These are phyloP conservation scores for Tuber melanosporum DNA, from an alignment of 495 filamentous ascomycete species.

Conservation along the genomic window DNA sequence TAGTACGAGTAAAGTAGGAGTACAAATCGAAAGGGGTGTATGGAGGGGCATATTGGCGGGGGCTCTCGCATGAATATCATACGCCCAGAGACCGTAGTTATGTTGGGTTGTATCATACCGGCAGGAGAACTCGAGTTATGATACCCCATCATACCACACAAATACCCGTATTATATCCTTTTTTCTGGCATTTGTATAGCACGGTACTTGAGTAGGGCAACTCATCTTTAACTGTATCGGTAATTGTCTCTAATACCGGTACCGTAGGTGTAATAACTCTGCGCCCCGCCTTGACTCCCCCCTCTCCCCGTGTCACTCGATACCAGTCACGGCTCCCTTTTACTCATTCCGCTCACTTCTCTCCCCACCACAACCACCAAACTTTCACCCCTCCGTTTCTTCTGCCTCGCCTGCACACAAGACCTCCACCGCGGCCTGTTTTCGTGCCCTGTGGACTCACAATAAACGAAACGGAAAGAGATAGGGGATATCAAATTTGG, in stretches of 20 bases:
- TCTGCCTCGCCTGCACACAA: constrained; percentile 4
- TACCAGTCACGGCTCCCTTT: constrained; percentile 1
- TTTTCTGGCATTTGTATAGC: neutral
- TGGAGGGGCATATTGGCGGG: constrained; percentile 1
- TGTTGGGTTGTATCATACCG: neutral
- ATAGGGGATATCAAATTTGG: neutral
- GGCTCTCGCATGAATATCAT: neutral
- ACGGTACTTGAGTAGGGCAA: neutral
- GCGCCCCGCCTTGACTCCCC: constrained; percentile 34
- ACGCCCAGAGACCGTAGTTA: neutral
- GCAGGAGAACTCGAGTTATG: neutral
- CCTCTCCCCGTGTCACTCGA: constrained; percentile 11
- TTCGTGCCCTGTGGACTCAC: neutral
- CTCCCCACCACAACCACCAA: constrained; percentile 19
- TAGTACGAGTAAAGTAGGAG: neutral
- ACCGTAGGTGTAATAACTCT: constrained; percentile 18
- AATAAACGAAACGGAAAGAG: neutral
- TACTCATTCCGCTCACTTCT: constrained; percentile 19
- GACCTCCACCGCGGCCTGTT: neutral
- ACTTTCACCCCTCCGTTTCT: constrained; percentile 14
- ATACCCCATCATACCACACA: neutral
- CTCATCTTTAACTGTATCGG: neutral
- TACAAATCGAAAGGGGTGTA: constrained; percentile 3
- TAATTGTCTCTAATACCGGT: neutral
- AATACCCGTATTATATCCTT: neutral